phyloP scores from a whole-genome alignment of 75 land plant genomes.

The Sequoiadendron giganteum region DNA sequence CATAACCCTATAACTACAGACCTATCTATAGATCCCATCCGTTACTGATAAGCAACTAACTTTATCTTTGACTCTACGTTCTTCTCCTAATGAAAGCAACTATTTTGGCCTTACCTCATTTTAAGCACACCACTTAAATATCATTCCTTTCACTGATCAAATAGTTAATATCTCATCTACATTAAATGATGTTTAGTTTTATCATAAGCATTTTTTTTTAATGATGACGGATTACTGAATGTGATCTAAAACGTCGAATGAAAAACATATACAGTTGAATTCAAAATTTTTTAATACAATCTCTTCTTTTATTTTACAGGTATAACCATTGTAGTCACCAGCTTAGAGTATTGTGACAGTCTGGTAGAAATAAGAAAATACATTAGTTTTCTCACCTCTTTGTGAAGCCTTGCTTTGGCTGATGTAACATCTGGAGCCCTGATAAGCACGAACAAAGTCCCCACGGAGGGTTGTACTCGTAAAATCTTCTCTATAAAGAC shows the following conservation, averaged over 20 bases:
- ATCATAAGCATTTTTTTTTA: too few species aligned
- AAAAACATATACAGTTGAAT: too few species aligned
- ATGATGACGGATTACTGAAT: too few species aligned
- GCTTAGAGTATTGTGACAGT: neutral
- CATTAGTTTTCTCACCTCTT: slow-evolving; percentile 27
- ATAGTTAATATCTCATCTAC: too few species aligned
- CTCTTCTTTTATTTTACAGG: neutral
- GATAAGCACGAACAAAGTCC: slow-evolving; percentile 55
- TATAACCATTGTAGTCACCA: neutral
- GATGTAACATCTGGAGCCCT: slow-evolving; percentile 41
- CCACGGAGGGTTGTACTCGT: slow-evolving; percentile 66
- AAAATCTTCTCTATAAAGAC: slow-evolving; percentile 78
- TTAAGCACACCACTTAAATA: too few species aligned
- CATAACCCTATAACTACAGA: too few species aligned
- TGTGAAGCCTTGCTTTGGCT: slow-evolving; percentile 38
- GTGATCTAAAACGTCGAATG: too few species aligned
- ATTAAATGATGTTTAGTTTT: too few species aligned
- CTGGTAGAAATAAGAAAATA: neutral
- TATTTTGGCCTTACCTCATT: too few species aligned
- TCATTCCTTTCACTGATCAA: neutral
- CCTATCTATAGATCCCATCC: too few species aligned
- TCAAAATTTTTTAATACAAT: too few species aligned
- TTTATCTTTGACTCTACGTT: neutral
- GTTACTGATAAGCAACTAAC: neutral
- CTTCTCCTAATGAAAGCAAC: too few species aligned